Evolutionary conservation across 164 flowering plant genomes (phyloP).

Genomic region (Buxus sempervirens): DNA sequence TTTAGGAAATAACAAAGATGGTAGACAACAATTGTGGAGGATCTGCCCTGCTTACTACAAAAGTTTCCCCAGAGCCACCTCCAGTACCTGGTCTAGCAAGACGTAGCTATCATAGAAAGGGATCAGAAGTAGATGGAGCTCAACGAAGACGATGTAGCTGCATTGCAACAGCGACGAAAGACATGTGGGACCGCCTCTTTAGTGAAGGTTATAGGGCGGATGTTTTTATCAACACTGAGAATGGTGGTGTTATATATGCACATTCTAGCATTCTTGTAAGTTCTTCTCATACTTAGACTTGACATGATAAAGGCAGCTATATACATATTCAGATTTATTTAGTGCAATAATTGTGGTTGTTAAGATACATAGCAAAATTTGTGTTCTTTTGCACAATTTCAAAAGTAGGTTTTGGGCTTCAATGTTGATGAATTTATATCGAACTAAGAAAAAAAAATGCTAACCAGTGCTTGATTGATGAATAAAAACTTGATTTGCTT

Average conservation of each 20-base stretch:
- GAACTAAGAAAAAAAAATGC: no score
- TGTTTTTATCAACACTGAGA: constrained; percentile 51
- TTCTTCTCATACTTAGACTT: not conserved
- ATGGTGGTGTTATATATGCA: constrained; percentile 55
- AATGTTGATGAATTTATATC: no score
- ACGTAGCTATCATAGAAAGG: constrained; percentile 6
- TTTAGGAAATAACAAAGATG: constrained; percentile 12
- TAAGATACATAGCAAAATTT: no score
- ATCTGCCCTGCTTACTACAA: not conserved
- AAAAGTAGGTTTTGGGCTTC: no score
- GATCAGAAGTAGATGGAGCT: constrained; percentile 13
- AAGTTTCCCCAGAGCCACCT: constrained; percentile 28
- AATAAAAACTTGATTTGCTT: not conserved
- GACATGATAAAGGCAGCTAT: not conserved
- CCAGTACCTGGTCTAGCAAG: constrained; percentile 32
- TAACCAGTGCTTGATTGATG: not conserved
- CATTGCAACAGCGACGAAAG: constrained; percentile 30
- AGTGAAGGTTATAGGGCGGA: constrained; percentile 72
- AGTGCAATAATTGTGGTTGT: no score
- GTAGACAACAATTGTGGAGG: constrained; percentile 6
- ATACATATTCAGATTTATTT: not conserved
- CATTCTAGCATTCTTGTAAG: constrained; percentile 78
- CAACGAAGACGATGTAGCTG: constrained; percentile 19
- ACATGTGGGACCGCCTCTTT: constrained; percentile 69
- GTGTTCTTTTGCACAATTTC: no score